These are phyloP conservation scores for Talaromyces liani DNA, from an alignment of 495 filamentous ascomycete genomes.

Conservation along the genomic window DNA sequence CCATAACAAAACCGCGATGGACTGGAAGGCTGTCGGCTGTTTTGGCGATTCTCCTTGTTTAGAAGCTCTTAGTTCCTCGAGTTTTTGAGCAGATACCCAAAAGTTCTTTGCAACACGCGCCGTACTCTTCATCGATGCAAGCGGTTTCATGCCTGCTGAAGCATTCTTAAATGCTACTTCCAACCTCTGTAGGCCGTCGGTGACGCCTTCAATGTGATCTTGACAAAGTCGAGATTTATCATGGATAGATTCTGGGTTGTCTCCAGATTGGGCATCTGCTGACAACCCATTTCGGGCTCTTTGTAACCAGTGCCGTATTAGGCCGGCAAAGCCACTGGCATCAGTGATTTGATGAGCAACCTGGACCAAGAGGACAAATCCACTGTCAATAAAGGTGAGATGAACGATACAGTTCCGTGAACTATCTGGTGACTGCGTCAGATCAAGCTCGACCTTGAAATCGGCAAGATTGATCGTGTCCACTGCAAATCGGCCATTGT, in stretches of 20 bases:
- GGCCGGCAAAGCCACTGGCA: background rate
- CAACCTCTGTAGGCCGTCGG: background rate
- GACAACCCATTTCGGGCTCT: background rate
- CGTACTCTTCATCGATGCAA: background rate
- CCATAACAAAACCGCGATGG: background rate
- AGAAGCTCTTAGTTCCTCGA: background rate
- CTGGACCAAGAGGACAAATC: background rate
- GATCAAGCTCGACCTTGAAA: background rate
- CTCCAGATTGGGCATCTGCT: background rate
- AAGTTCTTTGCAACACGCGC: background rate
- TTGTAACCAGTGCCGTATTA: background rate
- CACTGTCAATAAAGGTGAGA: background rate
- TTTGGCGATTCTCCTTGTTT: background rate
- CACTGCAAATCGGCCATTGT: background rate
- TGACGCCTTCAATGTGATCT: background rate
- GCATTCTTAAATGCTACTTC: background rate
- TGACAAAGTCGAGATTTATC: background rate
- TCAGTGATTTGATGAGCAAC: background rate
- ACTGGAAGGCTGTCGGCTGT: background rate
- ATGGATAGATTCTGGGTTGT: background rate
- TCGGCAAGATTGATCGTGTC: background rate
- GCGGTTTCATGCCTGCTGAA: background rate
- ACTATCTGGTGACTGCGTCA: background rate
- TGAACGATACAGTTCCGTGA: background rate
- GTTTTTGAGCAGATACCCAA: background rate